Evolutionary conservation across 202 grass and related monocot genomes (phyloP).

Genomic region (Bolboschoenoplectus hybrid): DNA sequence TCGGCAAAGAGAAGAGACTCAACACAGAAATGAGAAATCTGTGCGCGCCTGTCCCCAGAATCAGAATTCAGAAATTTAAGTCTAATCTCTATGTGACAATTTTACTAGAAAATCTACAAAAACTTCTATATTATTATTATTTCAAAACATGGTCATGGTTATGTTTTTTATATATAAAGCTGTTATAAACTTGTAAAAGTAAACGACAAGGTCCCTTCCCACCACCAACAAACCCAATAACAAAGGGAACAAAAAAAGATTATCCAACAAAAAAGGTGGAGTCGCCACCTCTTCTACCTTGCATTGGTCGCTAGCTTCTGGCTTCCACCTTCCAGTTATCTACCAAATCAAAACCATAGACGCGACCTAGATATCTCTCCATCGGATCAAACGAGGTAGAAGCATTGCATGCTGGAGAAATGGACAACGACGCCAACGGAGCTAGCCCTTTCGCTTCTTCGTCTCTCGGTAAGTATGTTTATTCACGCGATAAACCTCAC

Average conservation of each 20-base stretch:
- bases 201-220: neutral
- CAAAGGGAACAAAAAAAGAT: neutral
- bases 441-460: slow-evolving; percentile 13
- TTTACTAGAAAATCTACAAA: too few species aligned
- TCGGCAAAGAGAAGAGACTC: neutral
- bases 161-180: neutral
- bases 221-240: slow-evolving; percentile 2
- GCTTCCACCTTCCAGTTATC: neutral
- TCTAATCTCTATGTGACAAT: neutral
- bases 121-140: neutral
- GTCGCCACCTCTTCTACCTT: slow-evolving; percentile 17
- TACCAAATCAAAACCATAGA: slow-evolving; percentile 4
- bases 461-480: slow-evolving; percentile 19
- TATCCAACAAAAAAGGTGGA: neutral
- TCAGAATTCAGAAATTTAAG: too few species aligned
- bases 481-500: neutral
- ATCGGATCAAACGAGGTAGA: slow-evolving; percentile 17
- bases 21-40: neutral
- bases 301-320: neutral
- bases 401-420: neutral
- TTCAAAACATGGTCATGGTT: neutral
- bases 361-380: slow-evolving; percentile 21
- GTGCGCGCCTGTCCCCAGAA: neutral
- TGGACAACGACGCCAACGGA: slow-evolving; percentile 20
- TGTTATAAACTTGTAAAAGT: neutral